Conservation (phyloP, 2,329 filamentous ascomycete genomes). For the Dactylellina parvicollis region DNA sequence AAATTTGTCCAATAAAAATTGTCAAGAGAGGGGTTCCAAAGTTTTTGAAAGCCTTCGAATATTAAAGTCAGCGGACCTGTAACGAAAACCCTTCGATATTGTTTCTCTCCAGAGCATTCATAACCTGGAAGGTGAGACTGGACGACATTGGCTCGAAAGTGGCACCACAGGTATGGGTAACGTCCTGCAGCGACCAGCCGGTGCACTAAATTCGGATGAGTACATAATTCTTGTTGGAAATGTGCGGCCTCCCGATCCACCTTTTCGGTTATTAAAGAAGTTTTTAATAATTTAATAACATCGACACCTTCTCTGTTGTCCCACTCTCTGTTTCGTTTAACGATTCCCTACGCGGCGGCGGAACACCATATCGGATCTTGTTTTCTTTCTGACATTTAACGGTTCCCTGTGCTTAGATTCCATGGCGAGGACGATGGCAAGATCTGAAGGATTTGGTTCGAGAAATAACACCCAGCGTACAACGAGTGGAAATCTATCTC, state of each 20-base stretch:
- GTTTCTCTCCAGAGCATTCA: neutral
- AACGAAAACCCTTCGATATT: conserved; percentile 27
- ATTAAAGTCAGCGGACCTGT: conserved; percentile 15
- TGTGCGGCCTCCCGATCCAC: conserved; percentile 40
- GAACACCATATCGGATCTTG: neutral
- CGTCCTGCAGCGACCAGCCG: conserved; percentile 50
- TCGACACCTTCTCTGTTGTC: neutral
- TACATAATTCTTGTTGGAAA: conserved; percentile 54
- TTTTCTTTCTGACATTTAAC: conserved; percentile 2
- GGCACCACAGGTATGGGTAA: conserved; percentile 49
- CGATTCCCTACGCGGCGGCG: neutral
- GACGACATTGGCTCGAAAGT: conserved; percentile 24
- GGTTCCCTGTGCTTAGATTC: conserved; percentile 30
- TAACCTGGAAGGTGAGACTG: conserved; percentile 7
- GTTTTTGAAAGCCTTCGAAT: conserved; percentile 38
- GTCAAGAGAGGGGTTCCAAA: neutral
- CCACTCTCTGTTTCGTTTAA: neutral
- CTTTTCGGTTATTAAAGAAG: conserved; percentile 24
- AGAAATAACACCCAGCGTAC: conserved; percentile 54
- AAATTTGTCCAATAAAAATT: conserved; percentile 36
- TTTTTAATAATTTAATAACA: conserved; percentile 6
- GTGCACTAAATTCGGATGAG: conserved; percentile 54
- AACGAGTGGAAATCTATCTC: conserved; percentile 56
- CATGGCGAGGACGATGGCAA: conserved; percentile 56
- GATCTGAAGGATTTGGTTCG: conserved; percentile 57